Conservation (phyloP, 1,284 basidiomycete species). For the Malassezia vespertilionis region DNA sequence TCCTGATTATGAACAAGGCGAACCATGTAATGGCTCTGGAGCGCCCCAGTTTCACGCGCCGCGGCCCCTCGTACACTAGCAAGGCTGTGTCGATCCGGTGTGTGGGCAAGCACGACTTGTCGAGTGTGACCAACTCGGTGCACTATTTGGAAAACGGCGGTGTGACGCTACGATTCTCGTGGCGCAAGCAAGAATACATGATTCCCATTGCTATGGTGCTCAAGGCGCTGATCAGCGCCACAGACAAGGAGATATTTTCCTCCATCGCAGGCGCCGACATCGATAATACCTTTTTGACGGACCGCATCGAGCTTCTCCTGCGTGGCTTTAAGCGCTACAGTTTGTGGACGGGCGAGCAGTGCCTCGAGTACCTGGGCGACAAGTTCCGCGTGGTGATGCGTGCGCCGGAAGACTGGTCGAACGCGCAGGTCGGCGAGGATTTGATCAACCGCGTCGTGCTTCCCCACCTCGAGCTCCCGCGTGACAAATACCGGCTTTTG, state of each 20-base stretch:
- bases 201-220: slow-evolving; percentile 94
- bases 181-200: slow-evolving; percentile 98
- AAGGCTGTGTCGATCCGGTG: slow-evolving; percentile 93
- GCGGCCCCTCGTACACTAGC: slow-evolving; percentile 86
- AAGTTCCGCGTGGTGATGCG: slow-evolving; percentile 89
- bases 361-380: slow-evolving; percentile 90
- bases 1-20: slow-evolving; percentile 78
- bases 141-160: slow-evolving; percentile 95
- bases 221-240: slow-evolving; percentile 80
- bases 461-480: slow-evolving; percentile 76
- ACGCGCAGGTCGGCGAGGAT: slow-evolving; percentile 70
- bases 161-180: slow-evolving; percentile 88
- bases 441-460: slow-evolving; percentile 76
- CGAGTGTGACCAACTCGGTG: slow-evolving; percentile 68
- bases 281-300: slow-evolving; percentile 91
- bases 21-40: slow-evolving; percentile 80
- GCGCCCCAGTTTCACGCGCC: slow-evolving; percentile 74
- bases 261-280: slow-evolving; percentile 96
- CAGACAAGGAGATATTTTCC: slow-evolving; percentile 94
- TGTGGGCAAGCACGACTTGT: slow-evolving; percentile 53
- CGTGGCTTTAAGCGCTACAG: slow-evolving; percentile 76
- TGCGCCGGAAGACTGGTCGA: slow-evolving; percentile 85
- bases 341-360: slow-evolving; percentile 80
- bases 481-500: slow-evolving; percentile 92
- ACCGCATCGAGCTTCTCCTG: slow-evolving; percentile 93